Evolutionary conservation across 129 eudicot genomes (phyloP).

Genomic region (Chrysanthemum makinoi): DNA sequence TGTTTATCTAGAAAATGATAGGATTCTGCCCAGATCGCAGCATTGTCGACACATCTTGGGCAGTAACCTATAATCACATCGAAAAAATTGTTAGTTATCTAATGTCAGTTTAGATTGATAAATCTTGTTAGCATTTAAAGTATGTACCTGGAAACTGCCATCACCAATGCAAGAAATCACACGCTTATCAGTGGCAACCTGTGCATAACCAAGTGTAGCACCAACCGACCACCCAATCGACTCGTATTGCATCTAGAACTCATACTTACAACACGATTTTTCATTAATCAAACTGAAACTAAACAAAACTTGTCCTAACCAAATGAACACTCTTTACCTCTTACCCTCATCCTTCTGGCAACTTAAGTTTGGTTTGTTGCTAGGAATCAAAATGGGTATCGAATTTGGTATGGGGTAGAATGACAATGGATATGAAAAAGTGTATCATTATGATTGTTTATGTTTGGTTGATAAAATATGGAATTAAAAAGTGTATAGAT

Average conservation of each 20-base stretch:
- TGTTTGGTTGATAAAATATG: no score
- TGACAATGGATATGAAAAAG: no score
- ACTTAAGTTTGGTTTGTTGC: slow-evolving; percentile 56
- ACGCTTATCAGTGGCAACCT: slow-evolving; percentile 57
- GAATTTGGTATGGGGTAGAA: no score
- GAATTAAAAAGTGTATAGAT: no score
- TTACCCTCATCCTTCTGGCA: slow-evolving; percentile 79
- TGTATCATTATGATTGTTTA: no score
- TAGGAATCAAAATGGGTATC: no score
- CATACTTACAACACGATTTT: slow-evolving; percentile 46
- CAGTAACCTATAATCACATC: slow-evolving; percentile 39
- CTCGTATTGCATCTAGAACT: slow-evolving; percentile 83
- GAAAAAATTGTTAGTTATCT: not conserved
- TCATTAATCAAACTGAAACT: not conserved
- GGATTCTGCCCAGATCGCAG: slow-evolving; percentile 49
- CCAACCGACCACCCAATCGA: slow-evolving; percentile 88
- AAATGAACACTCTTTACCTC: slow-evolving; percentile 4
- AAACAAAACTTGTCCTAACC: not conserved
- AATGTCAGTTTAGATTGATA: no score
- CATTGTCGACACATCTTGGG: slow-evolving; percentile 69
- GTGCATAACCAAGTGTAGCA: slow-evolving; percentile 80
- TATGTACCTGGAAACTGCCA: slow-evolving; percentile 66
- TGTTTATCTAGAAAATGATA: slow-evolving; percentile 69
- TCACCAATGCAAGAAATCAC: slow-evolving; percentile 85
- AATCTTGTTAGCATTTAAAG: not conserved